phyloP scores from a whole-genome alignment of 1,284 basidiomycete species.

The Malassezia nana region DNA sequence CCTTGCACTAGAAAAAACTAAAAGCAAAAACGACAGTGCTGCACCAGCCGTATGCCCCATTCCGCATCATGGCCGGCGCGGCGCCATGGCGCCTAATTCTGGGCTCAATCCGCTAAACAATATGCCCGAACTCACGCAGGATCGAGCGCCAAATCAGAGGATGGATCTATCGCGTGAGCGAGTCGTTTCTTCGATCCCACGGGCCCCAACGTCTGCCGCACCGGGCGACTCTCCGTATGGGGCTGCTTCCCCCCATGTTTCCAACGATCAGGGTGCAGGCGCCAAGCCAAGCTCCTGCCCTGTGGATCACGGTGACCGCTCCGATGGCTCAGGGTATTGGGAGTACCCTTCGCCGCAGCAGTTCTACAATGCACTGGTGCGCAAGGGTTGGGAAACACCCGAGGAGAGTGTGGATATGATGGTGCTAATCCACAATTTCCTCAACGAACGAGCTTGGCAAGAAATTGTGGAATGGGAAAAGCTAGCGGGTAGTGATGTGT shows the following conservation, averaged over 20 bases:
- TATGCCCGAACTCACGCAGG: constrained; percentile 72
- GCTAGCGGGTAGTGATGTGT: constrained; percentile 29
- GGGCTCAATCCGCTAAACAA: constrained; percentile 70
- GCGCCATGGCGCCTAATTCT: constrained; percentile 18
- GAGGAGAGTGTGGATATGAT: constrained; percentile 93
- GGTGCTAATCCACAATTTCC: constrained; percentile 95
- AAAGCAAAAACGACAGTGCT: not conserved
- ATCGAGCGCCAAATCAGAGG: constrained; percentile 57
- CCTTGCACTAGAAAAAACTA: not conserved
- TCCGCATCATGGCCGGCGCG: constrained; percentile 16
- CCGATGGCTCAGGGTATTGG: constrained; percentile 55
- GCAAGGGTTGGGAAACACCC: constrained; percentile 96
- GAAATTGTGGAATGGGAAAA: constrained; percentile 90
- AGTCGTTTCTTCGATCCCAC: constrained; percentile 73
- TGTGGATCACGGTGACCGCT: constrained; percentile 41
- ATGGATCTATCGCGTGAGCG: constrained; percentile 64
- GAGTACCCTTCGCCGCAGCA: constrained; percentile 98
- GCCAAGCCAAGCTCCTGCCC: constrained; percentile 18
- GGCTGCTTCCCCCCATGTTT: constrained; percentile 21
- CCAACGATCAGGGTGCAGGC: constrained; percentile 16
- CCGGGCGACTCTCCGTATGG: constrained; percentile 39
- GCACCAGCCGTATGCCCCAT: constrained; percentile 27
- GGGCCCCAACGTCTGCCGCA: constrained; percentile 52
- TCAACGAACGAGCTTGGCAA: constrained; percentile 93
- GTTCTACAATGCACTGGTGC: constrained; percentile 91